phyloP scores from a whole-genome alignment of 108 stramenopile genomes.

The Parietichytrium sp. region DNA sequence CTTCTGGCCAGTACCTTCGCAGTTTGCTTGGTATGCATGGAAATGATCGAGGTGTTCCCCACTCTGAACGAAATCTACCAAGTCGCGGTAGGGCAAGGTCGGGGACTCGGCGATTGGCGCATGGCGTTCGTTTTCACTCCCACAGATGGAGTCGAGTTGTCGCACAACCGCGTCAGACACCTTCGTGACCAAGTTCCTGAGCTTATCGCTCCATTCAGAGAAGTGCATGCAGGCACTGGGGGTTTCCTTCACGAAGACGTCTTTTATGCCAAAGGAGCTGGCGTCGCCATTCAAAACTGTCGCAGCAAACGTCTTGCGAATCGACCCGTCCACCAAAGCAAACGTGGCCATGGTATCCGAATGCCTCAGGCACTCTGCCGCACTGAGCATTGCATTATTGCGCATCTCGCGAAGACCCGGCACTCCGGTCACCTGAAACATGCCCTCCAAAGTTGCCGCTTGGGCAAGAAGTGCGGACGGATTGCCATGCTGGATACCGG shows the following conservation, averaged over 20 bases:
- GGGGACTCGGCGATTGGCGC: background rate
- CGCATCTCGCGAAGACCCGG: background rate
- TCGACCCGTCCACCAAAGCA: background rate
- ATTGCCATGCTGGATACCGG: no score
- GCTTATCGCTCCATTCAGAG: no score
- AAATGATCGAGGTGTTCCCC: background rate
- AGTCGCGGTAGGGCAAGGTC: background rate
- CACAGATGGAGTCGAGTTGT: constrained; percentile 13
- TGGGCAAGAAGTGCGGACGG: no score
- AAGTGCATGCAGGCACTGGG: background rate
- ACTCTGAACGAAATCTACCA: background rate
- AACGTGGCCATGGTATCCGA: no score
- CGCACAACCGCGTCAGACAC: background rate
- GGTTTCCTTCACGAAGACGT: no score
- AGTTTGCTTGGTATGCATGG: constrained; percentile 28
- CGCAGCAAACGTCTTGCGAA: background rate
- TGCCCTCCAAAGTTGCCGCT: no score
- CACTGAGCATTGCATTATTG: background rate
- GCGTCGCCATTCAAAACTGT: background rate
- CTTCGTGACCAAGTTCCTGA: background rate
- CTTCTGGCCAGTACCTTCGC: background rate
- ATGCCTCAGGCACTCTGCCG: background rate
- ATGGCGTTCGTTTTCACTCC: background rate
- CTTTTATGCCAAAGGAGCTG: background rate
- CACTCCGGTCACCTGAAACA: constrained; percentile 22